Evolutionary conservation across 2,329 filamentous ascomycete species (phyloP).

Genomic region (Metarhizium album): DNA sequence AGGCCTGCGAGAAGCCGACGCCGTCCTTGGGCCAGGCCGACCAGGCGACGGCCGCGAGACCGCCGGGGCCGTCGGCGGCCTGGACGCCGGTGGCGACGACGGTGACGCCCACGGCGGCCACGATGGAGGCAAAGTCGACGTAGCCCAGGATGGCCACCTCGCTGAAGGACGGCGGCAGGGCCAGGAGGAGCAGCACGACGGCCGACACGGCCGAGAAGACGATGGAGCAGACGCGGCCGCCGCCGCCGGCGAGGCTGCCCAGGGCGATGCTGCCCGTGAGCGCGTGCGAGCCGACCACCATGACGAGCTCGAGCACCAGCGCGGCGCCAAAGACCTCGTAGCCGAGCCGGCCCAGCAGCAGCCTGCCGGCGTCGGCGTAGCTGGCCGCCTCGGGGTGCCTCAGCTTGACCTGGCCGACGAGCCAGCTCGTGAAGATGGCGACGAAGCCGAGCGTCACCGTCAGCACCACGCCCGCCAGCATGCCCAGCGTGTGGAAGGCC

Average conservation of each 20-base stretch:
- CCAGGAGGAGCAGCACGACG: constrained; percentile 26
- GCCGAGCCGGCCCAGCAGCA: constrained; percentile 45
- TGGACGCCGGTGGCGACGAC: constrained; percentile 49
- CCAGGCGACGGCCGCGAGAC: constrained; percentile 18
- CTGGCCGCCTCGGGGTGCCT: constrained; percentile 41
- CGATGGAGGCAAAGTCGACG: constrained; percentile 44
- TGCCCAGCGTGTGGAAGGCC: constrained; percentile 28
- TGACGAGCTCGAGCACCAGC: constrained; percentile 50
- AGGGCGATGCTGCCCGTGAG: constrained; percentile 55
- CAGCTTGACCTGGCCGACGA: constrained; percentile 29
- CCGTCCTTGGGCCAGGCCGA: constrained; percentile 25
- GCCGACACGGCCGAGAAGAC: constrained; percentile 26
- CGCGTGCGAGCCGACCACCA: constrained; percentile 55
- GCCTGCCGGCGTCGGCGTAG: constrained; percentile 52
- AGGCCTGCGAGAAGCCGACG: constrained; percentile 36
- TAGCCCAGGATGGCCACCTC: constrained; percentile 31
- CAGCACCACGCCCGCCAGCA: constrained; percentile 26
- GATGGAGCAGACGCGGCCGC: constrained; percentile 32
- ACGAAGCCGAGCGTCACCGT: constrained; percentile 23
- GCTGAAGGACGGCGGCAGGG: constrained; percentile 29
- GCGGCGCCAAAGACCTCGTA: constrained; percentile 46
- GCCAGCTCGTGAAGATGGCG: constrained; percentile 27
- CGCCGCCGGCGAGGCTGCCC: constrained; percentile 44
- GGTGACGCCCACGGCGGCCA: constrained; percentile 47
- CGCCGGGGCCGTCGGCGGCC: constrained; percentile 9